These are phyloP conservation scores for Epichloe baconii DNA, from an alignment of 2,329 filamentous ascomycete species.

Conservation along the genomic window DNA sequence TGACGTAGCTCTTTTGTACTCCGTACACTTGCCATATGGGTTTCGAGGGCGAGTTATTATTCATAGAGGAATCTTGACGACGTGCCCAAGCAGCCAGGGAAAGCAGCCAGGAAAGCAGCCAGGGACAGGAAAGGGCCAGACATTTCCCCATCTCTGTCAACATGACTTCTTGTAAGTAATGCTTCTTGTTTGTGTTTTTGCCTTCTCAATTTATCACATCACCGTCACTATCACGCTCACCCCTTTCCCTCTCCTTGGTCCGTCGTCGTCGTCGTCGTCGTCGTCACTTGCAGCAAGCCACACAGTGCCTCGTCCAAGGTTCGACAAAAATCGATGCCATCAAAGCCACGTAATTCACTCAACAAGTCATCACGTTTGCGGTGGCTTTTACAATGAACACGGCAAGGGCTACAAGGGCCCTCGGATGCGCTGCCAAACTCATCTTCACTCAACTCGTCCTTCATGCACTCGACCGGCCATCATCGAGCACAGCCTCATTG, in stretches of 20 bases:
- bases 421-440: neutral
- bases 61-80: neutral
- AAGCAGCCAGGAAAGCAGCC: neutral
- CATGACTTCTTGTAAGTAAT: slow-evolving; percentile 4
- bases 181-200: neutral
- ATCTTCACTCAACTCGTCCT: neutral
- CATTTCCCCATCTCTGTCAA: neutral
- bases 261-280: neutral
- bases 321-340: neutral
- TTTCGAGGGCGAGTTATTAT: neutral
- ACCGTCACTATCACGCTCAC: neutral
- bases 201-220: neutral
- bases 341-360: too few relatives aligned
- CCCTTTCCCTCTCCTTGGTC: neutral
- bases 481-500: slow-evolving; percentile 1
- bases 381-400: neutral
- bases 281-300: neutral
- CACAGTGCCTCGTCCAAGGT: neutral
- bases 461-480: neutral
- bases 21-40: neutral
- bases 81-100: neutral
- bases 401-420: neutral
- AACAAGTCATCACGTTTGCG: neutral
- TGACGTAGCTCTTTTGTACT: too few relatives aligned
- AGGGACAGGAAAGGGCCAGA: neutral